phyloP scores from a whole-genome alignment of 2,329 filamentous ascomycete genomes.

The Westerdykella ornata region DNA sequence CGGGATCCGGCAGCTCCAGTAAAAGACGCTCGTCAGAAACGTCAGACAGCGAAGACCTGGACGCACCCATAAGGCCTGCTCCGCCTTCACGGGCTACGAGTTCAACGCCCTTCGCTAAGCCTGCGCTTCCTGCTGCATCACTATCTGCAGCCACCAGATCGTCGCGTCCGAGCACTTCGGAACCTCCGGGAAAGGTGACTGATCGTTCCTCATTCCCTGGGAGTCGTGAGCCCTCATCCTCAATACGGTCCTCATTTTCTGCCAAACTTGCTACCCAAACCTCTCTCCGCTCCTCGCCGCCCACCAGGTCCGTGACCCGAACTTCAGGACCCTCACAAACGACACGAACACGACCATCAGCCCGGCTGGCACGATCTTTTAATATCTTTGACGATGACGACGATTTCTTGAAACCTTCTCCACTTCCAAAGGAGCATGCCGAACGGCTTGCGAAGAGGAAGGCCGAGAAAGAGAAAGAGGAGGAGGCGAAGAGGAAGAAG shows the following conservation, averaged over 20 bases:
- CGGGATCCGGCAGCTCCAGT: background rate
- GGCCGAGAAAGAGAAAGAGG: conserved; percentile 1
- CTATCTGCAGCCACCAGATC: too few species aligned
- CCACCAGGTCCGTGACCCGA: too few species aligned
- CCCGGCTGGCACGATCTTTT: background rate
- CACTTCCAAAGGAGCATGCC: conserved; percentile 15
- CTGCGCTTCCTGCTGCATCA: conserved; percentile 9
- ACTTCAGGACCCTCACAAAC: background rate
- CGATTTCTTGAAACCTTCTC: conserved; percentile 3
- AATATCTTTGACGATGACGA: conserved; percentile 8
- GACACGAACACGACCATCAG: background rate
- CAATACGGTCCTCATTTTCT: too few species aligned
- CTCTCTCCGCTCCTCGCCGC: too few species aligned
- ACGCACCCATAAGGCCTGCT: conserved; percentile 8
- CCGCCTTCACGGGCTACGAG: background rate
- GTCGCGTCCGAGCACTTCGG: too few species aligned
- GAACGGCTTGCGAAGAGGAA: conserved; percentile 21
- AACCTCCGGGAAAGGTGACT: too few species aligned
- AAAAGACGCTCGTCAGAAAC: conserved; percentile 2
- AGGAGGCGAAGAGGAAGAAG: conserved; percentile 12
- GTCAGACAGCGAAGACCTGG: conserved; percentile 29
- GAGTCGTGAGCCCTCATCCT: too few species aligned
- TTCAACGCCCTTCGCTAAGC: conserved; percentile 14
- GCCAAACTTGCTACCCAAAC: too few species aligned
- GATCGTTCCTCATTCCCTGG: too few species aligned